These are phyloP conservation scores for Ichthyophthirius multifiliis DNA, from an alignment of 169 alveolate species.

Conservation along the genomic window DNA sequence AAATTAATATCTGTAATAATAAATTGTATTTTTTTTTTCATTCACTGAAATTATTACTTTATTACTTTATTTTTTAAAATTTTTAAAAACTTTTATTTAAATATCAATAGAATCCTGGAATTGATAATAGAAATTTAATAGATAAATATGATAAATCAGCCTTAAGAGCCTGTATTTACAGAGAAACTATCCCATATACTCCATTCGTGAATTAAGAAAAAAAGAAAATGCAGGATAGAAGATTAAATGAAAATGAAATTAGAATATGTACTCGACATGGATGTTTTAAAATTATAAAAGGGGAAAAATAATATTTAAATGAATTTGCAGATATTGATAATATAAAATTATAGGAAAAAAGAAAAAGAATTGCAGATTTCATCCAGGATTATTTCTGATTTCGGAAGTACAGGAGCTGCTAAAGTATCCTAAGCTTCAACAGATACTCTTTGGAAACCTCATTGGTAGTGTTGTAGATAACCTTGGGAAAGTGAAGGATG, in stretches of 20 bases:
- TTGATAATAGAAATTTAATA: background rate
- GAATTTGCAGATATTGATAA: background rate
- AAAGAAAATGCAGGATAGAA: conserved; percentile 38
- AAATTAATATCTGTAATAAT: conserved; percentile 5
- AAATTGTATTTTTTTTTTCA: no score
- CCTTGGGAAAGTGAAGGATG: conserved; percentile 84
- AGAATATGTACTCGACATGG: conserved; percentile 79
- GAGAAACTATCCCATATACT: conserved; percentile 60
- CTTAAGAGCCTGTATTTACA: conserved; percentile 66
- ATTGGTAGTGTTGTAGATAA: conserved; percentile 88
- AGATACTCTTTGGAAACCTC: conserved; percentile 47
- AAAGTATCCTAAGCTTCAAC: background rate
- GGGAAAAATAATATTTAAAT: conserved; percentile 48
- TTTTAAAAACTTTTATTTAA: no score
- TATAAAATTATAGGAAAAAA: conserved; percentile 13
- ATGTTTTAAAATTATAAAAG: conserved; percentile 59
- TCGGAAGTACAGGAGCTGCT: conserved; percentile 31
- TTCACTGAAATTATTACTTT: no score
- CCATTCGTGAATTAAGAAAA: conserved; percentile 49
- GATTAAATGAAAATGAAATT: conserved; percentile 61
- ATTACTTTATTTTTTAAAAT: no score
- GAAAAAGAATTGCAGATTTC: conserved; percentile 44
- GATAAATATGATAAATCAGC: conserved; percentile 54
- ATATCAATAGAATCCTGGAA: background rate
- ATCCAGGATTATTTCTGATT: conserved; percentile 64